These are phyloP conservation scores for Scedosporium aurantiacum DNA, from an alignment of 2,329 filamentous ascomycete species.

Conservation along the genomic window DNA sequence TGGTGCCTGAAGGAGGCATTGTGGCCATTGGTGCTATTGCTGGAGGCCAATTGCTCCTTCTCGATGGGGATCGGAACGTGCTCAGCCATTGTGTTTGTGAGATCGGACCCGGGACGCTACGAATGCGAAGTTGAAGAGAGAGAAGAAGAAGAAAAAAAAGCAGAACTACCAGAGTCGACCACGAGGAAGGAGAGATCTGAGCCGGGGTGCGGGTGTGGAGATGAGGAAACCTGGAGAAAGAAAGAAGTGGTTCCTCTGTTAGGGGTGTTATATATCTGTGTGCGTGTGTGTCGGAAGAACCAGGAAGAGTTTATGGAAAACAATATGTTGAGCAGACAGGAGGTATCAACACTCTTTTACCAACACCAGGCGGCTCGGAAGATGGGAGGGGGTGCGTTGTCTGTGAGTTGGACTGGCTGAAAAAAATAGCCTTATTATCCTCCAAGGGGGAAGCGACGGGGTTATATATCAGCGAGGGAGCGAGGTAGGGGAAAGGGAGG, in stretches of 20 bases:
- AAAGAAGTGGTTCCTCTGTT: neutral
- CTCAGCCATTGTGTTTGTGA: neutral
- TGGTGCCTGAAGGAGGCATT: neutral
- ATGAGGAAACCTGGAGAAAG: conserved; percentile 1
- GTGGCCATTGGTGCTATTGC: neutral
- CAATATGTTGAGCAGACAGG: neutral
- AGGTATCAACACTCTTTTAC: neutral
- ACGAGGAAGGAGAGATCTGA: neutral
- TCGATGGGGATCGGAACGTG: neutral
- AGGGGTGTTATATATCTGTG: neutral
- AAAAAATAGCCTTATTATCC: neutral
- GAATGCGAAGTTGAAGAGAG: neutral
- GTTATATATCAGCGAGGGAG: neutral
- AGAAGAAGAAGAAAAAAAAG: conserved; percentile 1
- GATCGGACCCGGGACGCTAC: neutral
- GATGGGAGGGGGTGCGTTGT: neutral
- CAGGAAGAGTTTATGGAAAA: neutral
- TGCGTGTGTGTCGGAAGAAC: neutral
- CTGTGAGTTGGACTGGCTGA: neutral
- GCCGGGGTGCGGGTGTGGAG: neutral
- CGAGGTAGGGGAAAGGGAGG: neutral
- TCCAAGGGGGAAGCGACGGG: neutral
- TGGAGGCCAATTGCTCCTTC: neutral
- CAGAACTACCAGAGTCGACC: conserved; percentile 7
- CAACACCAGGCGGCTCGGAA: neutral